Evolutionary conservation across 2,329 filamentous ascomycete genomes (phyloP).

Genomic region (Colletotrichum endophyticum): DNA sequence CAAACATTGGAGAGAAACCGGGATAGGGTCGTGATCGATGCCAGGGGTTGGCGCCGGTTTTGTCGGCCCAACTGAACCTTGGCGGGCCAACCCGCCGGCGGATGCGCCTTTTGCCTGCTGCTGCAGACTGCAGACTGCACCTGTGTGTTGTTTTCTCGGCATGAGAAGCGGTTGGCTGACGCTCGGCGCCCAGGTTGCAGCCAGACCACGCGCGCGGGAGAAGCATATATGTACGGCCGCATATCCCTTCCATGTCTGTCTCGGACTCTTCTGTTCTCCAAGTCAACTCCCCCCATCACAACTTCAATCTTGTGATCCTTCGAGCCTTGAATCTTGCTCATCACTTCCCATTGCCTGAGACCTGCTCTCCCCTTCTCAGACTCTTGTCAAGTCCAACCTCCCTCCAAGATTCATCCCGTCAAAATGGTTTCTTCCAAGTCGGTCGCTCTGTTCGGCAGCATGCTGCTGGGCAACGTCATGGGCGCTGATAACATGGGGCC

Average conservation of each 20-base stretch:
- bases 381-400: background rate
- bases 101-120: background rate
- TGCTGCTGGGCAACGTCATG: constrained; percentile 18
- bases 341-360: background rate
- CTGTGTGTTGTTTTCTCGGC: background rate
- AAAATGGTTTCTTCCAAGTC: constrained; percentile 22
- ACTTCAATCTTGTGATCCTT: constrained; percentile 4
- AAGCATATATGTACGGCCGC: constrained; percentile 8
- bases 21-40: constrained; percentile 2
- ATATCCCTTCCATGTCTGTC: background rate
- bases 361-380: background rate
- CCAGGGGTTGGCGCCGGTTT: constrained; percentile 9
- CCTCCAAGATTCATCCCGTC: background rate
- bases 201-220: background rate
- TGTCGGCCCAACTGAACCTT: constrained; percentile 6
- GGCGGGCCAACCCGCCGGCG: background rate
- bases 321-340: constrained; percentile 1
- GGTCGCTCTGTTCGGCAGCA: constrained; percentile 7
- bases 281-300: constrained; percentile 3
- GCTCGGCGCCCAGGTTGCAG: background rate
- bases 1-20: background rate
- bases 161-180: constrained; percentile 15
- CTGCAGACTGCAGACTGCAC: background rate
- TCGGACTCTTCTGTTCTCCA: background rate
- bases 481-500: constrained; percentile 49